Evolutionary conservation across 345 rosid genomes (phyloP).

Genomic region (Nephelium lappaceum): DNA sequence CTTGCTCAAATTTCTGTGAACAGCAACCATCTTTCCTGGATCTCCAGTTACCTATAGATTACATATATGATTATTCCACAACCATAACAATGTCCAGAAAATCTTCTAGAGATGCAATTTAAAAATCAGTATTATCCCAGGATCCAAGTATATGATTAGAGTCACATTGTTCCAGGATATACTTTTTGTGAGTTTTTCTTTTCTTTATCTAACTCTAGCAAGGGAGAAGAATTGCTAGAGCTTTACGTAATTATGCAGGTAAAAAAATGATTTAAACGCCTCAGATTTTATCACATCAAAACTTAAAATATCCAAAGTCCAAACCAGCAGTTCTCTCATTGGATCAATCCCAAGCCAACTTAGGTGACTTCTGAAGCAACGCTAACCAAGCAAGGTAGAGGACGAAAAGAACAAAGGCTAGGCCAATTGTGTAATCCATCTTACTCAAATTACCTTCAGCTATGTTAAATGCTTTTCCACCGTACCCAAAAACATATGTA

Average conservation of each 20-base stretch:
- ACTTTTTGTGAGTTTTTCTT: not conserved
- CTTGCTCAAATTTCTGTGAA: conserved; percentile 80
- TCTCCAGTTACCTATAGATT: conserved; percentile 84
- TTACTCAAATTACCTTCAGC: not conserved
- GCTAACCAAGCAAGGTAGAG: not conserved
- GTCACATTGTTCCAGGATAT: not conserved
- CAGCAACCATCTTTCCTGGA: conserved; percentile 96
- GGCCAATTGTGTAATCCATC: not conserved
- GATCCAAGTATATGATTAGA: not conserved
- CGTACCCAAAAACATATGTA: not conserved
- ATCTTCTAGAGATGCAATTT: not conserved
- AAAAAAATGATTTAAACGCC: not conserved
- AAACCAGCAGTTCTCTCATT: not conserved
- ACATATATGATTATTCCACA: not conserved
- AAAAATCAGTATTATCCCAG: not conserved
- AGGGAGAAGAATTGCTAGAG: not conserved
- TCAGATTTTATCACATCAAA: not conserved
- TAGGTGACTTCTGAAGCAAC: not conserved
- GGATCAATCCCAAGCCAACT: not conserved
- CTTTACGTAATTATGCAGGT: not conserved
- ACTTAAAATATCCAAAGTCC: not conserved
- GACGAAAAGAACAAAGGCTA: not conserved
- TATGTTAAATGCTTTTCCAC: not conserved
- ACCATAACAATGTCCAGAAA: not conserved
- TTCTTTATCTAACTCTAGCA: not conserved